These are phyloP conservation scores for Solanum medicagineum DNA, from an alignment of 257 asterid species.

Conservation along the genomic window DNA sequence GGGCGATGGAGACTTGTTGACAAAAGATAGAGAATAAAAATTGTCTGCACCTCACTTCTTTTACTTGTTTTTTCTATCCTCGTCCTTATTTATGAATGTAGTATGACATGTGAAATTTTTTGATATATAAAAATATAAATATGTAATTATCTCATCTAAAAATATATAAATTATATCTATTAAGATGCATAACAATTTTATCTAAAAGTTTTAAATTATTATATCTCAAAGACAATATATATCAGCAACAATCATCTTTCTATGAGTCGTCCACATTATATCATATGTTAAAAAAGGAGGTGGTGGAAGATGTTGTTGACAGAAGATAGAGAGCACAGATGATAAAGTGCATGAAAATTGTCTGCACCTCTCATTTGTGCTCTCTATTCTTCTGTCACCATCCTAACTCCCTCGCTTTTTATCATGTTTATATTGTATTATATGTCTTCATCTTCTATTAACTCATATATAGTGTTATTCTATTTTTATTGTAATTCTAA, in stretches of 20 bases:
- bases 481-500: not conserved
- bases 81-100: slow-evolving; percentile 3
- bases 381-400: slow-evolving; percentile 74
- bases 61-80: slow-evolving; percentile 70
- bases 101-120: not conserved
- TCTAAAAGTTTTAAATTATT: not conserved
- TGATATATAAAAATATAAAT: not conserved
- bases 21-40: not conserved
- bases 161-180: not conserved
- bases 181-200: not conserved
- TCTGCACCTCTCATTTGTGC: slow-evolving; percentile 63
- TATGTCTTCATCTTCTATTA: not conserved
- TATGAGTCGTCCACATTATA: not conserved
- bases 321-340: not conserved
- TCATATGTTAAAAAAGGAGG: not conserved
- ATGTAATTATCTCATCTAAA: not conserved
- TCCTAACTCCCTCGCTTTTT: slow-evolving; percentile 4
- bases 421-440: not conserved
- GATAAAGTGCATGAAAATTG: not conserved
- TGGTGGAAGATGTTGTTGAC: not conserved
- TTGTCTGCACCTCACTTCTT: slow-evolving; percentile 39
- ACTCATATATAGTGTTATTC: not conserved
- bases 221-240: not conserved
- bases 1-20: not conserved
- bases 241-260: not conserved